Conservation (phyloP, 2,329 filamentous ascomycete species). For the Fusarium mangiferae region DNA sequence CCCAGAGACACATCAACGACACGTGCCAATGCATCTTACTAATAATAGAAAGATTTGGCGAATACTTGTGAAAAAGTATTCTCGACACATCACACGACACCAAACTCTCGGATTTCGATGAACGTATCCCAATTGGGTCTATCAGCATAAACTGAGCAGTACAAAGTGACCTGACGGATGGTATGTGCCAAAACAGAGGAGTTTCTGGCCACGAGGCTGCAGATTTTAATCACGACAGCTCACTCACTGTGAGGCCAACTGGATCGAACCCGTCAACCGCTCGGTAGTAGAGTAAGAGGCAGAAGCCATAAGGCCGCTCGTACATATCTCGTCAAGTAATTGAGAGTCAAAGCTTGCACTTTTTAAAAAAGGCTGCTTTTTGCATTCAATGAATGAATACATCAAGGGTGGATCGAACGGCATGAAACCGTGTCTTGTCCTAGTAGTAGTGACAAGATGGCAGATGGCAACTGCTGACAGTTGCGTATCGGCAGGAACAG, state of each 20-base stretch:
- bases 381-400: background rate
- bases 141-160: background rate
- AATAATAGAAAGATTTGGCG: background rate
- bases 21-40: too few species aligned
- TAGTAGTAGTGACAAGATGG: background rate
- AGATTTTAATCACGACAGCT: background rate
- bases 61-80: background rate
- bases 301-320: background rate
- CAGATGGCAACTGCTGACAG: background rate
- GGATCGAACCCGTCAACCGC: background rate
- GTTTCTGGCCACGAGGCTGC: rapidly evolving
- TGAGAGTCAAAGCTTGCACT: background rate
- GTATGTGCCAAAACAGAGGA: background rate
- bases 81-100: too few species aligned
- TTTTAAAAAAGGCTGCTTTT: background rate
- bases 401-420: background rate
- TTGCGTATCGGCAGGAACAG: background rate
- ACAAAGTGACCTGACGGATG: background rate
- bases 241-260: background rate
- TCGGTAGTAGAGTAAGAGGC: rapidly evolving
- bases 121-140: rapidly evolving
- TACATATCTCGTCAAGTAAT: background rate
- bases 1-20: too few species aligned
- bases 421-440: background rate
- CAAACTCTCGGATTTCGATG: background rate